Base-by-base conservation (phyloP, 106 monocot species). In the Apostasia ramifera region DNA sequence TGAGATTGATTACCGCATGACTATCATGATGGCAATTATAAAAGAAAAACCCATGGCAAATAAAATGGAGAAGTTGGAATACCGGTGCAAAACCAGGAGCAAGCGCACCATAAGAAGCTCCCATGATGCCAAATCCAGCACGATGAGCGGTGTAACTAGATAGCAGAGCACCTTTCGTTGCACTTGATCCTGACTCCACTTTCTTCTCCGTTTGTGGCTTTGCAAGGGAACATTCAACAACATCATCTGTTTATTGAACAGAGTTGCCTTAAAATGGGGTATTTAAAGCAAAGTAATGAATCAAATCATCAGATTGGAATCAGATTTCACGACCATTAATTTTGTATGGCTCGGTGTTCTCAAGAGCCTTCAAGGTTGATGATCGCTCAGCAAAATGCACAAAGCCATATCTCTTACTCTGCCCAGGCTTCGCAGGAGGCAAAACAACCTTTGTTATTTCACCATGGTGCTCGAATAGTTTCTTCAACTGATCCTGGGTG, bases 321-420 rank as follows among this genome's bases (percentile, higher is more conserved):
- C 26, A 26, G 26, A 26, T 26, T 64, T 68, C 60, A 98, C 97
- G 26, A 26, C 26, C 97, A 78, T 98, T 70, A 61, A 98, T 40
- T 73, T 98, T 85, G 80, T 98, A 98, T 81, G 61, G 86, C 71
- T 98, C 92, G 7, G 92, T 83, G 68, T 87, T 79, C 67, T 89
- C 74, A 38, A 98, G 76, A 41, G 90, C 92, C 64, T 87, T 98
- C 93, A 85, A 85, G 56, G 97, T 93, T 40, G 60, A 66, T 47
- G 97, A 87, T 10, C 83, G 71, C 48, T 90, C 81, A n/a, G 76
- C 82, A 78, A 98, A 98, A 81, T 98, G 97, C 41, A 98, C 86
- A 78, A 98, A 98, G 37, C 89, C 97, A 87, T 77, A 87, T 75
- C 92, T 76, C 57, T 85, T 83, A 48, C 93, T 90, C 45, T 98